These are phyloP conservation scores for Microdochium nivale DNA, from an alignment of 2,329 filamentous ascomycete species.

Conservation along the genomic window DNA sequence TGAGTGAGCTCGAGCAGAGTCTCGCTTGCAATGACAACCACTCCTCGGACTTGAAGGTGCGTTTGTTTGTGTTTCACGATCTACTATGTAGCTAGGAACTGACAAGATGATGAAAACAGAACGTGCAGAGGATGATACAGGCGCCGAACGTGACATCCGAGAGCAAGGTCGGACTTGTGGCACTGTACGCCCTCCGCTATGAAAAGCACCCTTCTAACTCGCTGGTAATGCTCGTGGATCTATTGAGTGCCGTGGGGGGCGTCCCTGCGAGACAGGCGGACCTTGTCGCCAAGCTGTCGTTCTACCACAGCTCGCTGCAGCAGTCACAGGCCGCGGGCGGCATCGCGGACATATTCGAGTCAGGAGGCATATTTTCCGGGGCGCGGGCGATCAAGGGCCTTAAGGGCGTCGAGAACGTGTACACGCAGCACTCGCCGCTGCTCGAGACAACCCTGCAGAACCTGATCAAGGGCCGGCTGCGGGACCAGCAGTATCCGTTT, in stretches of 20 bases:
- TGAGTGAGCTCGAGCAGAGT: conserved; percentile 94
- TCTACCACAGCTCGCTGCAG: conserved; percentile 82
- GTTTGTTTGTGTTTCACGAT: conserved; percentile 10
- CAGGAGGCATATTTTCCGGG: conserved; percentile 81
- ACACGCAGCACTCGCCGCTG: conserved; percentile 90
- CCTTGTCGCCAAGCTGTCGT: conserved; percentile 71
- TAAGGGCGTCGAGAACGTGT: conserved; percentile 97
- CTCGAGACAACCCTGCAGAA: conserved; percentile 84
- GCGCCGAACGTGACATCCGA: conserved; percentile 67
- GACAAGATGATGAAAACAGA: conserved; percentile 46
- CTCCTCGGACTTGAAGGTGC: conserved; percentile 77
- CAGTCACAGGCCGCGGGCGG: conserved; percentile 66
- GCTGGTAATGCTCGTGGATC: conserved; percentile 75
- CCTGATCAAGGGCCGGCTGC: conserved; percentile 82
- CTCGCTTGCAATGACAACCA: conserved; percentile 96
- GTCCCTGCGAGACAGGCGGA: conserved; percentile 68
- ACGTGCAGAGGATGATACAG: conserved; percentile 78
- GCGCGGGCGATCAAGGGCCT: conserved; percentile 87
- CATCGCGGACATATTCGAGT: conserved; percentile 87
- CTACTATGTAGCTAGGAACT: conserved; percentile 16
- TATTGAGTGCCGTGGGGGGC: conserved; percentile 76
- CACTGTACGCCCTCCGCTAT: conserved; percentile 91
- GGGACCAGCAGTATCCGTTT: conserved; percentile 85
- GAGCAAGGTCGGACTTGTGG: conserved; percentile 82
- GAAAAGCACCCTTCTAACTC: conserved; percentile 78